Percentiles rank a stretch among this genome's conserved stretches.
These are phyloP conservation scores for Backusella morwellensis DNA, from an alignment of 192 early-diverging fungal species.

Conservation along the genomic window DNA sequence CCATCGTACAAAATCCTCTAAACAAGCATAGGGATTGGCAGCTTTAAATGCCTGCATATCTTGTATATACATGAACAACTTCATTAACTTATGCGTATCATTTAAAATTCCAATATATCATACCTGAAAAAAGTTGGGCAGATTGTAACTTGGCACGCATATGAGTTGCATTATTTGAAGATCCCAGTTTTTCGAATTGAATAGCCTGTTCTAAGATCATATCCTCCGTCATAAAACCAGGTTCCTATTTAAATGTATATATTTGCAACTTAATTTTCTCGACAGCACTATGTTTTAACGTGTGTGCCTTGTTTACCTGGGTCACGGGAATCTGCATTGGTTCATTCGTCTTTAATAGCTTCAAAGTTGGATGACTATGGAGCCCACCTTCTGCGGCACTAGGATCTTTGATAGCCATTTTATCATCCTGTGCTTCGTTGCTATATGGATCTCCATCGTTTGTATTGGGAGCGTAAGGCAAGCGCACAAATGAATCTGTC, in stretches of 20 bases:
- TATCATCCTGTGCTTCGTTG: neutral
- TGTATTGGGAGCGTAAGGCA: constrained; percentile 47
- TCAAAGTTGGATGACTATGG: constrained; percentile 12
- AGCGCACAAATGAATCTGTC: constrained; percentile 51
- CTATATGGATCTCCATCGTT: constrained; percentile 30
- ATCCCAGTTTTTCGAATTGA: constrained; percentile 75
- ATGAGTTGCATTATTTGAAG: constrained; percentile 66
- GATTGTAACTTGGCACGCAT: constrained; percentile 79
- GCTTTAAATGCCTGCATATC: constrained; percentile 96
- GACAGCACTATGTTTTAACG: neutral
- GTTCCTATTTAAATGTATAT: constrained; percentile 28
- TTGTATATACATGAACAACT: neutral
- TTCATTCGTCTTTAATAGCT: constrained; percentile 50
- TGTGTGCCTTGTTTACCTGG: constrained; percentile 42
- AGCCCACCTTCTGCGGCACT: constrained; percentile 50
- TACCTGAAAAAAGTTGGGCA: constrained; percentile 67
- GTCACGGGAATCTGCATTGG: constrained; percentile 68
- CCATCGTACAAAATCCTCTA: constrained; percentile 95
- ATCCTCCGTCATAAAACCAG: constrained; percentile 86
- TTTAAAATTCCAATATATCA: neutral
- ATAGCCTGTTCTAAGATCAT: constrained; percentile 81
- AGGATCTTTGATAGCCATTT: constrained; percentile 30
- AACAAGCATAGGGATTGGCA: constrained; percentile 73
- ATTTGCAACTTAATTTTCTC: neutral
- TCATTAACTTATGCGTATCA: neutral